These are phyloP conservation scores for Sporopachydermia quercuum DNA, from an alignment of 805 yeast species.

Conservation along the genomic window DNA sequence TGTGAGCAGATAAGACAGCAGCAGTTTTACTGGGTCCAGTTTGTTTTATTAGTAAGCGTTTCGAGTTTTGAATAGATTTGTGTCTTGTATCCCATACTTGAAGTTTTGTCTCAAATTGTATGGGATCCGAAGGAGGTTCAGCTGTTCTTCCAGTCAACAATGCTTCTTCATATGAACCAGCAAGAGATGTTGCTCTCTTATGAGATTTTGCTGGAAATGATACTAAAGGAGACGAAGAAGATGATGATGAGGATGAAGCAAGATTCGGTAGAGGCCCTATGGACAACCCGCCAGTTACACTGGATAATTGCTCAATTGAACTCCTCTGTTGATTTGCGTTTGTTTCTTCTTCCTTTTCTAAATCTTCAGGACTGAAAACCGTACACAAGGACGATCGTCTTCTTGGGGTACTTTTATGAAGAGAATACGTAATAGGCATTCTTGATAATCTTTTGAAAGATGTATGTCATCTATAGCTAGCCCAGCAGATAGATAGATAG, in stretches of 20 bases:
- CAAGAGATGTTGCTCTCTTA: conserved; percentile 9
- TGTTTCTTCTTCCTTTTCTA: not conserved
- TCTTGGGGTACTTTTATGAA: not conserved
- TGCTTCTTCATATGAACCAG: conserved; percentile 21
- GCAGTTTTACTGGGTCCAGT: not conserved
- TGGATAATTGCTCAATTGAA: no score
- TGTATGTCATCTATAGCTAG: no score
- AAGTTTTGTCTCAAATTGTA: conserved; percentile 12
- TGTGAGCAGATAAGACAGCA: not conserved
- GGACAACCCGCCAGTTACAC: no score
- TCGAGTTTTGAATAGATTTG: not conserved
- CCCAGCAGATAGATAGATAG: no score
- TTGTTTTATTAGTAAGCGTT: not conserved
- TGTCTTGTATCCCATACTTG: conserved; percentile 12
- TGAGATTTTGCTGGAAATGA: not conserved
- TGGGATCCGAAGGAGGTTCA: conserved; percentile 14
- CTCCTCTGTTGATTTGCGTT: no score
- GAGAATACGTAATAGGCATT: not conserved
- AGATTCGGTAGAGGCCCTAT: no score
- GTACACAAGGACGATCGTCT: not conserved
- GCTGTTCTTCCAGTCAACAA: conserved; percentile 17
- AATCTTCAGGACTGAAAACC: not conserved
- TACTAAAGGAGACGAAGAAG: no score
- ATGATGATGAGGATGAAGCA: no score
- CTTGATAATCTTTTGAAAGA: not conserved